Conservation (phyloP, 106 monocot species). For the Dactylorhiza incarnata region DNA sequence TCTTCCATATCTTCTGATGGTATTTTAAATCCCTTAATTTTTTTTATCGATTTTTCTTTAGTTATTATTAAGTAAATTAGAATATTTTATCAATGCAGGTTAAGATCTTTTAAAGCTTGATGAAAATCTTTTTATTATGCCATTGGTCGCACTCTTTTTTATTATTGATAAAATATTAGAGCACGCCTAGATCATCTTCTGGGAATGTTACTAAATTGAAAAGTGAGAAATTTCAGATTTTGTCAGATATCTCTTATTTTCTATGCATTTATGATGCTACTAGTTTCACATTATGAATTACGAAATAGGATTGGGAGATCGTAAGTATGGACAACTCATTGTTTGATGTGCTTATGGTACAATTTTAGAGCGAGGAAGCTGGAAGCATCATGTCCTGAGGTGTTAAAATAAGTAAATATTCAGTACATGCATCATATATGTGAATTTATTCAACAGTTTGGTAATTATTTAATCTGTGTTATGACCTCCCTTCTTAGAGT, state of each 20-base stretch:
- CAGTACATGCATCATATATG: too few relatives aligned
- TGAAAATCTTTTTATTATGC: not conserved
- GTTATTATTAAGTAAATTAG: not conserved
- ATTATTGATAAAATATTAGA: not conserved
- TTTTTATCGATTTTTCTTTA: not conserved
- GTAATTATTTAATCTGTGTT: too few relatives aligned
- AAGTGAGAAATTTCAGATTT: not conserved
- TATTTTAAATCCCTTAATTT: not conserved
- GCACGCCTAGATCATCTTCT: not conserved
- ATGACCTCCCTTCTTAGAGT: too few relatives aligned
- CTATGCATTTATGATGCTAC: not conserved
- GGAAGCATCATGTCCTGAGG: too few relatives aligned
- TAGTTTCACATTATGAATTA: too few relatives aligned
- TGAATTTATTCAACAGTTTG: too few relatives aligned
- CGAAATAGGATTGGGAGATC: too few relatives aligned
- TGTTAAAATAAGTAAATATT: too few relatives aligned
- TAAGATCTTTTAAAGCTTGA: not conserved
- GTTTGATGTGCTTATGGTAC: too few relatives aligned
- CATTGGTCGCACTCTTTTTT: not conserved
- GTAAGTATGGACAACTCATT: too few relatives aligned
- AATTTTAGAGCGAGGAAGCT: too few relatives aligned
- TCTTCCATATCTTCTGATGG: slow-evolving; percentile 12
- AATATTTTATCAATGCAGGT: not conserved
- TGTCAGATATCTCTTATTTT: not conserved
- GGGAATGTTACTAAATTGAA: not conserved